phyloP scores from a whole-genome alignment of 495 filamentous ascomycete species.

The Hypoxylon trugodes region DNA sequence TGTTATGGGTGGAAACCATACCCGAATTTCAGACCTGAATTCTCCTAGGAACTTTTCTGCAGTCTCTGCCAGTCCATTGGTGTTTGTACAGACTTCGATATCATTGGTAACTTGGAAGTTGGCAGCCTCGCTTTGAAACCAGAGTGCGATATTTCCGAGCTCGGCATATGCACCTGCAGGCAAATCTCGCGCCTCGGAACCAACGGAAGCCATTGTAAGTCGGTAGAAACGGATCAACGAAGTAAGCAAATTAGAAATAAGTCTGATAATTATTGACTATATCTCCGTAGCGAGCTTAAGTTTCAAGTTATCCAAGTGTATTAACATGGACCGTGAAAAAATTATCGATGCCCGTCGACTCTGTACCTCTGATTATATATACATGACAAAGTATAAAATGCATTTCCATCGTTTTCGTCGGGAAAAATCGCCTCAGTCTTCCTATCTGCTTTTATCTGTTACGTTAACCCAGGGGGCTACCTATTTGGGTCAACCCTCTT shows the following conservation, averaged over 20 bases:
- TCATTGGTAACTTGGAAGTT: constrained; percentile 7
- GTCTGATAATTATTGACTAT: background rate
- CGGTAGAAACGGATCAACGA: background rate
- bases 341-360: too few relatives aligned
- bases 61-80: background rate
- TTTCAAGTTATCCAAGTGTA: too few relatives aligned
- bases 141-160: background rate
- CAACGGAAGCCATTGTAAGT: background rate
- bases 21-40: constrained; percentile 6
- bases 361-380: too few relatives aligned
- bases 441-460: too few relatives aligned
- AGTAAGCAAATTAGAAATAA: too few relatives aligned
- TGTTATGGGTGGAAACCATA: background rate
- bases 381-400: too few relatives aligned
- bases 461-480: too few relatives aligned
- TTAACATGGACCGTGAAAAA: too few relatives aligned
- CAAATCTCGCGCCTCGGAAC: background rate
- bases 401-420: too few relatives aligned
- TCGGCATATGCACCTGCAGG: background rate
- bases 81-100: constrained; percentile 12
- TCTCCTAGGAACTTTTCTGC: background rate
- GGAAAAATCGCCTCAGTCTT: too few relatives aligned
- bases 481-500: too few relatives aligned
- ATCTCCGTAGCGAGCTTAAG: background rate
- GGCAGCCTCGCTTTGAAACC: constrained; percentile 2